These are phyloP conservation scores for Paulownia fortunei DNA, from an alignment of 257 asterid genomes.

Conservation along the genomic window DNA sequence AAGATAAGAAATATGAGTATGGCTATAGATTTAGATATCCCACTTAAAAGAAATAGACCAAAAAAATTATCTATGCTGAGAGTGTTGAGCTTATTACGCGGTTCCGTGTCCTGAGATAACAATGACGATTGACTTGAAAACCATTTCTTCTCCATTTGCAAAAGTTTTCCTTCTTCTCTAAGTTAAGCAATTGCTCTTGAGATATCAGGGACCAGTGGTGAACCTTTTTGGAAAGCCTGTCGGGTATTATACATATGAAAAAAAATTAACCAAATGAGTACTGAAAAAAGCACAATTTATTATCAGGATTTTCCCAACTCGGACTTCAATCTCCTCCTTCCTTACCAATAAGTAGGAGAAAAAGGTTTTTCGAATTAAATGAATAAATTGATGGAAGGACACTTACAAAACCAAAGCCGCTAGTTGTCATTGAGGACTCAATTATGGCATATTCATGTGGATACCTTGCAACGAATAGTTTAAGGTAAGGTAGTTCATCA, in stretches of 20 bases:
- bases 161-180: constrained; percentile 45
- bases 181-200: constrained; percentile 45
- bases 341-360: not conserved
- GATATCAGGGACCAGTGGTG: constrained; percentile 42
- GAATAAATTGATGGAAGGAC: not conserved
- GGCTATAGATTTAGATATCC: constrained; percentile 27
- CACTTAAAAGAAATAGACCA: constrained; percentile 44
- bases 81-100: not conserved
- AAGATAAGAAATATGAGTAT: not conserved
- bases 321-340: not conserved
- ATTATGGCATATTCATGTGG: constrained; percentile 37
- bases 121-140: constrained; percentile 10
- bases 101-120: constrained; percentile 3
- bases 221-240: constrained; percentile 52
- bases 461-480: constrained; percentile 33
- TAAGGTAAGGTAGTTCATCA: constrained; percentile 53
- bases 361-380: not conserved
- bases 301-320: not conserved
- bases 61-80: constrained; percentile 26
- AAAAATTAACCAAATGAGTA: not conserved
- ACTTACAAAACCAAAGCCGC: constrained; percentile 56
- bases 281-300: not conserved
- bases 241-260: not conserved
- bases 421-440: constrained; percentile 25
- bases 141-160: constrained; percentile 46